Base-by-base conservation (phyloP, 495 filamentous ascomycete genomes). In the Penicillium psychrofluorescens region DNA sequence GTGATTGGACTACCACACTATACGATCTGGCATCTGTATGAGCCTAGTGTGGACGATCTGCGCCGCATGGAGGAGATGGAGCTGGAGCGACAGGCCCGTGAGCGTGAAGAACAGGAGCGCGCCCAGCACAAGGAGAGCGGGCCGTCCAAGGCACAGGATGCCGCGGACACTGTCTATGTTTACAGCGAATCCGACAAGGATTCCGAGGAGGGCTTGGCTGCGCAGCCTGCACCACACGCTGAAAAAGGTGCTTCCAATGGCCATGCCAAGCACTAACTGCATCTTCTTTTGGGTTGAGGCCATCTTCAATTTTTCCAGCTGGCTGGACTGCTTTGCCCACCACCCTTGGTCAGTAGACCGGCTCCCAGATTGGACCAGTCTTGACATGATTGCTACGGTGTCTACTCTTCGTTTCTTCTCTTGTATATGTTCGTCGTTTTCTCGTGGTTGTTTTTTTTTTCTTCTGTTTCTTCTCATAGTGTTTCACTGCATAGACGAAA, bases 11-110 rank as follows among this genome's bases (percentile, higher is more conserved):
- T 99, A 32, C 94, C 94, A 6, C 94, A 99, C 56, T 99, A 99
- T 63, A 95, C 90, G 0, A 95, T 99, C 44, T 99, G 94, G 94
- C 94, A 99, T 82, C 72, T 96, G 40, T 99, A 99, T 69, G 94
- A 99, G 61, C 94, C 94, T 10, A 95, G 87, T 48, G 88, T 95
- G 9, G 94, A 99, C 55, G 94, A 99, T 54, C 85, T 97, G 40
- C 81, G 86, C 40, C 94, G 96, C 51, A 99, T 99, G 94, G 91
- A 88, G 72, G 85, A 95, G 67, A 94, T 95, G 88, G 88, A 95
- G 53, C 64, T 78, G 44, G 89, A 95, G 53, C 78, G 81, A 29
- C 70, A 80, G 44, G 79, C 77, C 27, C 81, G 76, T 28, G 90
- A 95, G 59, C 63, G 73, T 8, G 84, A 86, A 62, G 85, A 89